Percentiles rank a stretch among this genome's conserved stretches.
phyloP scores from a whole-genome alignment of 2,329 filamentous ascomycete species.

The Aspergillus sojae region DNA sequence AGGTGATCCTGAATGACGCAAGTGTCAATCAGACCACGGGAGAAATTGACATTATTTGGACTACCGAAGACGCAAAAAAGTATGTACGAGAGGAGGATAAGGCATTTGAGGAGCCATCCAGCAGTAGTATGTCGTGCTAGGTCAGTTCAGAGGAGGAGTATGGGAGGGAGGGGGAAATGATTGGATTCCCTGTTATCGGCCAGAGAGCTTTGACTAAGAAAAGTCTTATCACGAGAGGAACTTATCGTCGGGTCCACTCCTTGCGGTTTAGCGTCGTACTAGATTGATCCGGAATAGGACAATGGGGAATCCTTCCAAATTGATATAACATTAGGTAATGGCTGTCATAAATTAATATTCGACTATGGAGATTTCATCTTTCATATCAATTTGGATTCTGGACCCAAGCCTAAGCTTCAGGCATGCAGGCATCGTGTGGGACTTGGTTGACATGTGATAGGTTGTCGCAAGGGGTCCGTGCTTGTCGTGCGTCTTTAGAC shows the following conservation, averaged over 20 bases:
- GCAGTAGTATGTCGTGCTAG: background rate
- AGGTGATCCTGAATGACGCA: constrained; percentile 22
- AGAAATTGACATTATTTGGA: constrained; percentile 18
- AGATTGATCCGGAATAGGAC: background rate
- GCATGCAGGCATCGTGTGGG: background rate
- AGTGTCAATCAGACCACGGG: constrained; percentile 13
- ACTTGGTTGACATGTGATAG: background rate
- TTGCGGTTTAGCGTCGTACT: background rate
- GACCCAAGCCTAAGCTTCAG: background rate
- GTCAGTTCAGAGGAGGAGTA: background rate
- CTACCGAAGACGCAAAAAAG: constrained; percentile 3
- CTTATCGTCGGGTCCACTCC: constrained; percentile 3
- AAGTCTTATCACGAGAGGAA: constrained; percentile 10
- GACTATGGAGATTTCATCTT: background rate
- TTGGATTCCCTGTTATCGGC: background rate
- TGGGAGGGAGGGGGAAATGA: background rate
- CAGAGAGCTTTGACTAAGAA: constrained; percentile 4
- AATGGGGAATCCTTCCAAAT: background rate
- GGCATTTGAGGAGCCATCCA: background rate
- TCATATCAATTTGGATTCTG: background rate
- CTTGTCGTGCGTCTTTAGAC: background rate
- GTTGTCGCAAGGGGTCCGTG: background rate
- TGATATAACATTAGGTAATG: background rate
- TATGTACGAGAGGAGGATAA: background rate
- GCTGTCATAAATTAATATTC: background rate